A percentile compares a stretch with the other conserved stretches of the same genome.
These are phyloP conservation scores for Cucurbita moschata DNA, from an alignment of 306 rosid genomes.

Conservation along the genomic window DNA sequence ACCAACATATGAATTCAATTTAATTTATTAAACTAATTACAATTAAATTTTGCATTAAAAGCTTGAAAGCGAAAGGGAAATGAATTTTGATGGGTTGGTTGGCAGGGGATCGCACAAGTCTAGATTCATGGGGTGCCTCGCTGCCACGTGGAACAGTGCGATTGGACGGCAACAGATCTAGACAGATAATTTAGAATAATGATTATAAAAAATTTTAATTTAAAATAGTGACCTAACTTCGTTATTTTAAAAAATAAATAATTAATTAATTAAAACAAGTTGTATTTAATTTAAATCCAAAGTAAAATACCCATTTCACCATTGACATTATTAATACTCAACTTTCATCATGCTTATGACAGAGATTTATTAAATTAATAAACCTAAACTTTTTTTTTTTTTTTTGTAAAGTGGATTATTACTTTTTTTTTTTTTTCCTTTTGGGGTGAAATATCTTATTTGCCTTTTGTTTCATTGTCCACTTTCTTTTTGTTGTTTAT, in stretches of 20 bases:
- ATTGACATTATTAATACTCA: not conserved
- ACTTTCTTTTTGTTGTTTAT: not conserved
- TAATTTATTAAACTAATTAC: not conserved
- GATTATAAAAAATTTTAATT: not conserved
- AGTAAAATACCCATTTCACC: not conserved
- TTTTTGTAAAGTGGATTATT: no score
- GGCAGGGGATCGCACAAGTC: not conserved
- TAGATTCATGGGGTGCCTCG: not conserved
- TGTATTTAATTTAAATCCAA: not conserved
- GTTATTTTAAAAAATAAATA: not conserved
- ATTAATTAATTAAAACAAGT: not conserved
- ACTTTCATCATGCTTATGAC: not conserved
- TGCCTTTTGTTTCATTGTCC: not conserved
- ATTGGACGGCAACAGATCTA: not conserved
- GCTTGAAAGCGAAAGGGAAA: not conserved
- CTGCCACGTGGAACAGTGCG: not conserved
- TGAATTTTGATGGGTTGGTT: not conserved
- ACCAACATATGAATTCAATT: not conserved
- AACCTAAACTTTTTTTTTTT: not conserved
- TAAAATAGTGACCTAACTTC: not conserved
- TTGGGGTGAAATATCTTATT: not conserved
- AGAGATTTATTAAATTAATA: not conserved
- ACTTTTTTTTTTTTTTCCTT: not conserved
- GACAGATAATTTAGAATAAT: not conserved
- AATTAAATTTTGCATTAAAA: not conserved